Conservation (phyloP, 306 rosid species). For the Lagenaria siceraria region DNA sequence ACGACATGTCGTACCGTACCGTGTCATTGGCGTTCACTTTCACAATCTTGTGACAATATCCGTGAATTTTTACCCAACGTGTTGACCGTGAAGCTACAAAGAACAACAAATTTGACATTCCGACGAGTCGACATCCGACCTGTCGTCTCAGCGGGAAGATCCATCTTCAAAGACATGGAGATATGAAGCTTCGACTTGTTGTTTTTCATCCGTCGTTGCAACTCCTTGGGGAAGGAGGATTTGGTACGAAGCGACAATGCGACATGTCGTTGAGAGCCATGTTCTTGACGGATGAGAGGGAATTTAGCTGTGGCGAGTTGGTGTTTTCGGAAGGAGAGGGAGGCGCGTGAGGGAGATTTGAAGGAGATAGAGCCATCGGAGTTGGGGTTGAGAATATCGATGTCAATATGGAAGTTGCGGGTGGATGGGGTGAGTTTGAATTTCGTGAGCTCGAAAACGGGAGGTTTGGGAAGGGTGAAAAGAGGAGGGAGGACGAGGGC, state of each 20-base stretch:
- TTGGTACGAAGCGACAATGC: conserved; percentile 3
- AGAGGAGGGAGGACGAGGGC: conserved; percentile 11
- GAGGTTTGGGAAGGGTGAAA: conserved; percentile 17
- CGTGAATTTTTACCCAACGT: conserved; percentile 23
- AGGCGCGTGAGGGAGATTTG: conserved; percentile 5
- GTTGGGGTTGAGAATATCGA: conserved; percentile 25
- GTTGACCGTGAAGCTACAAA: conserved; percentile 29
- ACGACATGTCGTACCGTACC: neutral
- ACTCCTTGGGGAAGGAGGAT: conserved; percentile 21
- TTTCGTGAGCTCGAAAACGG: conserved; percentile 16
- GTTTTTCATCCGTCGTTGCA: conserved; percentile 16
- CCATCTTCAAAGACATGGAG: conserved; percentile 19
- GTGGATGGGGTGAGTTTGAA: neutral
- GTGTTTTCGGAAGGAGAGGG: conserved; percentile 16
- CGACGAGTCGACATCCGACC: conserved; percentile 15
- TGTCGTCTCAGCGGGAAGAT: conserved; percentile 10
- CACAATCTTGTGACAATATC: conserved; percentile 35
- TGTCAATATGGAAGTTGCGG: conserved; percentile 9
- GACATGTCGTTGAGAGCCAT: conserved; percentile 1
- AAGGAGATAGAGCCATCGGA: conserved; percentile 15
- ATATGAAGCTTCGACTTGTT: neutral
- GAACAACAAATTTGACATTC: conserved; percentile 10
- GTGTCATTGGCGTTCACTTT: conserved; percentile 6
- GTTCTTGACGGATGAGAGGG: conserved; percentile 20
- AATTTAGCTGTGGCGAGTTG: conserved; percentile 22